Base-by-base conservation (phyloP, 495 filamentous ascomycete genomes). In the Trichoderma virens region DNA sequence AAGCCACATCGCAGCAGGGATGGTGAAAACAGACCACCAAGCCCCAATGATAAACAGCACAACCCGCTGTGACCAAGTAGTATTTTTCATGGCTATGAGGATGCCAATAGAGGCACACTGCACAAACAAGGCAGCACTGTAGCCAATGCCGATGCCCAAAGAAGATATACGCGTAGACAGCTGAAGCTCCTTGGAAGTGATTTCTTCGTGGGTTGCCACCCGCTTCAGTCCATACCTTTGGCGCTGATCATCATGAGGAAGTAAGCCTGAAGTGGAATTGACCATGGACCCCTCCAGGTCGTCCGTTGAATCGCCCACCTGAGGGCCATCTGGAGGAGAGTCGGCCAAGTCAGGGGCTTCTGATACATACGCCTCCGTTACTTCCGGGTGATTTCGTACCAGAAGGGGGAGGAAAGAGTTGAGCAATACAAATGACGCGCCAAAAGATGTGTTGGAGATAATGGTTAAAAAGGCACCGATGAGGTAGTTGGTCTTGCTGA, bases 1-100 rank as follows among this genome's bases (percentile, higher is more conserved):
- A n/a, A 98, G 82, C 90, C 91, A 97, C 65, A 96, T 73, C 27
- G 88, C 89, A 8, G 92, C 90, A 3, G 94, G 94, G 62, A 97
- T 85, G 13, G 92, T 93, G 70, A 98, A 98, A 39, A 85, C 62
- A 62, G 94, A 87, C 94, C 94, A 98, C 94, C 94, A 98, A n/a
- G 86, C 73, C 16, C 94, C 94, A 61, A 97, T 86, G 43, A 91
- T 71, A 70, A 95, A 93, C 11, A 98, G 81, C 3, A 93, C 91
- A 34, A 96, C 77, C 39, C 93, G 87, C 61, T 94, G 82, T 3
- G 88, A 88, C 75, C 89, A 88, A 0, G 88, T 89, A 11, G 89
- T 88, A 62, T 88, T 89, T n/a, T 83, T 80, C 67, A 88, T 88
- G 31, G 75, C 67, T 18, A 90, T 73, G 7, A 95, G 79, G 27